Percentiles rank a stretch among this genome's conserved stretches.
These are phyloP conservation scores for Aquilaria agallochum DNA, from an alignment of 441 rosid genomes.

Conservation along the genomic window DNA sequence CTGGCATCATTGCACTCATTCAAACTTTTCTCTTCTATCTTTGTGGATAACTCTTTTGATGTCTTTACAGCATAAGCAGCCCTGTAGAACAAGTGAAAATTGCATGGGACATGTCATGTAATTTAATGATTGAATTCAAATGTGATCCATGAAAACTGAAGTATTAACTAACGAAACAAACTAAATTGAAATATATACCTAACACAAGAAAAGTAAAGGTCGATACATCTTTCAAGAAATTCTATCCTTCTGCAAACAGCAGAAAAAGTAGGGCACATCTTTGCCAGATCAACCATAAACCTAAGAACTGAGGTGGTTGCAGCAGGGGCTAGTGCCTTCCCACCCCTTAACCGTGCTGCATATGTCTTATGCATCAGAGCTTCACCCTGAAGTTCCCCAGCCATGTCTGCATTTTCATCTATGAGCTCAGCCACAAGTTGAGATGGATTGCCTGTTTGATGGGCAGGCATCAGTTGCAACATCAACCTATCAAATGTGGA, in stretches of 20 bases:
- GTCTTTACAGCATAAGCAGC: constrained; percentile 83
- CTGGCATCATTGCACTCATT: constrained; percentile 69
- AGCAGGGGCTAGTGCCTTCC: constrained; percentile 98
- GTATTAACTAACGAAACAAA: constrained; percentile 14
- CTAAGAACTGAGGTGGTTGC: constrained; percentile 90
- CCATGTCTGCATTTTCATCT: constrained; percentile 84
- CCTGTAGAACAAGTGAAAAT: constrained; percentile 38
- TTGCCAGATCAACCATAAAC: constrained; percentile 97
- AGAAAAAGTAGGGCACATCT: constrained; percentile 90
- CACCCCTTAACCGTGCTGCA: constrained; percentile 96
- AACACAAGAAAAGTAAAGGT: constrained; percentile 88
- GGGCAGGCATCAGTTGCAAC: constrained; percentile 80
- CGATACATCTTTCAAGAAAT: constrained; percentile 83
- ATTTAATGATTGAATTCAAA: constrained; percentile 27
- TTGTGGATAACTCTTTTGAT: constrained; percentile 71
- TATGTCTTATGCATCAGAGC: constrained; percentile 99
- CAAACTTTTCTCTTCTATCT: constrained; percentile 70
- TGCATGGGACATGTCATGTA: constrained; percentile 5
- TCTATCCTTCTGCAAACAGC: constrained; percentile 88
- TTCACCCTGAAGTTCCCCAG: constrained; percentile 98
- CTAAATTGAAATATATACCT: constrained; percentile 50
- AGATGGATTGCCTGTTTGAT: constrained; percentile 86
- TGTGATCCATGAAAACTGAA: constrained; percentile 4
- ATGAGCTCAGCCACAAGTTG: constrained; percentile 90
- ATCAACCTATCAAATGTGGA: constrained; percentile 89